Conservation (phyloP, 2,329 filamentous ascomycete species). For the Diaporthe citri region DNA sequence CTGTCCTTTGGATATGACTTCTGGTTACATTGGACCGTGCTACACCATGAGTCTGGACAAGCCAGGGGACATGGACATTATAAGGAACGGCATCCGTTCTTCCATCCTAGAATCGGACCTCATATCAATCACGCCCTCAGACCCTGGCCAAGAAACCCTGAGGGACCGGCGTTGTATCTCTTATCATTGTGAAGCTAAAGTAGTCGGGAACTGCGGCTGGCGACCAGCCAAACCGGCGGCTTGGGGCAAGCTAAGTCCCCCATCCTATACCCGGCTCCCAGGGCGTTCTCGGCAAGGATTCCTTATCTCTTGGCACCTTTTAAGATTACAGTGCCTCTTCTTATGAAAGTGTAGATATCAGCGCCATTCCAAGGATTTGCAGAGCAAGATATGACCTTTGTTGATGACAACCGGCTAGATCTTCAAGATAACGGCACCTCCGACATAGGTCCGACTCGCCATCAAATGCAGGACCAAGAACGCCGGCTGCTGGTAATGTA, state of each 20-base stretch:
- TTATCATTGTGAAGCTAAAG: slow-evolving; percentile 34
- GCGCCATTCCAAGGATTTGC: background rate
- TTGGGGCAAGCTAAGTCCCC: background rate
- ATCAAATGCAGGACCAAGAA: slow-evolving; percentile 14
- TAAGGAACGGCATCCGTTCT: background rate
- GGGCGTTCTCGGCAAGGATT: background rate
- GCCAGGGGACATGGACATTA: background rate
- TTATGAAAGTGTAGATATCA: slow-evolving; percentile 5
- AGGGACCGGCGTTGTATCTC: slow-evolving; percentile 29
- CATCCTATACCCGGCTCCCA: background rate
- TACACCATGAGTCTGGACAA: background rate
- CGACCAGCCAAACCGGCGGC: slow-evolving; percentile 5
- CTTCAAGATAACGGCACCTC: slow-evolving; percentile 20
- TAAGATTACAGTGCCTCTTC: slow-evolving; percentile 4
- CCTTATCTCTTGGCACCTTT: slow-evolving; percentile 39
- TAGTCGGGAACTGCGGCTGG: background rate
- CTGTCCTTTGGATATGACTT: background rate
- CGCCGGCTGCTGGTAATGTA: slow-evolving; percentile 15
- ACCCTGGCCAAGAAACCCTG: slow-evolving; percentile 24
- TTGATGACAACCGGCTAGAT: slow-evolving; percentile 5
- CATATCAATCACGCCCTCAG: slow-evolving; percentile 3
- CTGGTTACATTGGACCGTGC: background rate
- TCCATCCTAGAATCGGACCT: slow-evolving; percentile 13
- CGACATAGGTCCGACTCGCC: slow-evolving; percentile 2
- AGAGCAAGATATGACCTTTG: slow-evolving; percentile 13